These are phyloP conservation scores for Paecilomyces sp. DNA, from an alignment of 2,329 filamentous ascomycete species.

Conservation along the genomic window DNA sequence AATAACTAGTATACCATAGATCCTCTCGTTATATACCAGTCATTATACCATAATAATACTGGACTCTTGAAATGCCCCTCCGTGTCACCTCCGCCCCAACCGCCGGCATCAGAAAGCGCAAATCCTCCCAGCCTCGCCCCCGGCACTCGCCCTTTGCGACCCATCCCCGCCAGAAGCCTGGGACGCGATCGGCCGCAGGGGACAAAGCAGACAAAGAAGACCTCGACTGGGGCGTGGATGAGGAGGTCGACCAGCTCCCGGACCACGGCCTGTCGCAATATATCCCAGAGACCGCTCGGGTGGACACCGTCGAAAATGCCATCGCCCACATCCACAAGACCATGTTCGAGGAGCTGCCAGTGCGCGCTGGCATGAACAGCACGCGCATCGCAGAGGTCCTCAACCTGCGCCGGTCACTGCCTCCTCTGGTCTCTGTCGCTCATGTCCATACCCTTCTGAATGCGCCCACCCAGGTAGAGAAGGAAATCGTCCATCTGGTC, in stretches of 20 bases:
- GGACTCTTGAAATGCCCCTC: slow-evolving; percentile 31
- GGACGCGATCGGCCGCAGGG: slow-evolving; percentile 12
- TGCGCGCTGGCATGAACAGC: slow-evolving; percentile 54
- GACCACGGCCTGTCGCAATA: slow-evolving; percentile 46
- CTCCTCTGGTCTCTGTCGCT: slow-evolving; percentile 52
- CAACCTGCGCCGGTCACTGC: slow-evolving; percentile 48
- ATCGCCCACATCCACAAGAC: slow-evolving; percentile 45
- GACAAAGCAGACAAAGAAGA: slow-evolving; percentile 16
- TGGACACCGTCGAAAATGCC: slow-evolving; percentile 45
- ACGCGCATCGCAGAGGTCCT: slow-evolving; percentile 53
- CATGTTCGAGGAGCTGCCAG: slow-evolving; percentile 52
- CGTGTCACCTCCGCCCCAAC: slow-evolving; percentile 42
- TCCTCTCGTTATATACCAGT: no score
- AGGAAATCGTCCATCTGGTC: slow-evolving; percentile 50
- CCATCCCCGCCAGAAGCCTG: slow-evolving; percentile 34
- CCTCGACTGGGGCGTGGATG: slow-evolving; percentile 12
- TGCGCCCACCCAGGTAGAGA: slow-evolving; percentile 52
- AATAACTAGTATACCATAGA: no score
- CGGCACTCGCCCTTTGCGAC: slow-evolving; percentile 35
- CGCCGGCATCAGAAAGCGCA: slow-evolving; percentile 38
- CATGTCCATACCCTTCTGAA: slow-evolving; percentile 53
- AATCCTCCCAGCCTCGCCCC: slow-evolving; percentile 17
- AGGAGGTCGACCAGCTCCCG: slow-evolving; percentile 37
- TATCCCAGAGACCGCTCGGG: slow-evolving; percentile 39
- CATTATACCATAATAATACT: no score